phyloP scores from a whole-genome alignment of 371 early-diverging fungal genomes.

The Mortierella sp. region DNA sequence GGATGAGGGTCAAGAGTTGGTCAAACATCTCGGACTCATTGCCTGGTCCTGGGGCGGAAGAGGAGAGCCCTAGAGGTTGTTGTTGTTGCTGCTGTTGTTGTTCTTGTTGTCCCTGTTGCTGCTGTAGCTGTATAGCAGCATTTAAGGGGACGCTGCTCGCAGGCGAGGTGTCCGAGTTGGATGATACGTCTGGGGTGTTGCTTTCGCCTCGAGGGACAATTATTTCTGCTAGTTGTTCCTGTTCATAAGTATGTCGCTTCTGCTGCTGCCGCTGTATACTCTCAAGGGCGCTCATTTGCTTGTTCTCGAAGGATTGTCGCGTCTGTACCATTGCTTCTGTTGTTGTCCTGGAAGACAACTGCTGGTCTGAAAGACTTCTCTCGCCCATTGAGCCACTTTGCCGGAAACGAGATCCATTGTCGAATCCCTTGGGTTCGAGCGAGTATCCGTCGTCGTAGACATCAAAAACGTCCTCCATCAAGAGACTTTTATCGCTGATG shows the following conservation, averaged over 20 bases:
- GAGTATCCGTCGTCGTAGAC: slow-evolving; percentile 10
- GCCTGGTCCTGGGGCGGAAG: not conserved
- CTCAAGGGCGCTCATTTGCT: slow-evolving; percentile 28
- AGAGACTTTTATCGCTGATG: slow-evolving; percentile 31
- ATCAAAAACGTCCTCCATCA: slow-evolving; percentile 46
- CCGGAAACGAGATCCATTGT: no score
- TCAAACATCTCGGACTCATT: slow-evolving; percentile 31
- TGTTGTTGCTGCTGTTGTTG: slow-evolving; percentile 1
- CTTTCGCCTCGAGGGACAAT: slow-evolving; percentile 7
- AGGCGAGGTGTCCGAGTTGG: not conserved
- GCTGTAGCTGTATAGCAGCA: slow-evolving; percentile 1
- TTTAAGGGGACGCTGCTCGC: no score
- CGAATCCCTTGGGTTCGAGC: not conserved
- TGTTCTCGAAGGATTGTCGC: slow-evolving; percentile 3
- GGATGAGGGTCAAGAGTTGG: slow-evolving; percentile 20
- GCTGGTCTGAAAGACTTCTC: slow-evolving; percentile 1
- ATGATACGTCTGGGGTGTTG: not conserved
- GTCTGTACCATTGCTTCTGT: slow-evolving; percentile 2
- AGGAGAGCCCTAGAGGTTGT: not conserved
- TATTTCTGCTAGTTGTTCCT: slow-evolving; percentile 26
- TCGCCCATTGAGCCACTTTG: not conserved
- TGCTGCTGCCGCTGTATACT: slow-evolving; percentile 32
- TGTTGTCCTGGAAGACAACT: slow-evolving; percentile 1
- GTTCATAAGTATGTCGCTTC: slow-evolving; percentile 25
- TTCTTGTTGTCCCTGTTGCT: not conserved